Evolutionary conservation across 164 flowering plant genomes (phyloP).

Genomic region (Paratinospora sagittata): DNA sequence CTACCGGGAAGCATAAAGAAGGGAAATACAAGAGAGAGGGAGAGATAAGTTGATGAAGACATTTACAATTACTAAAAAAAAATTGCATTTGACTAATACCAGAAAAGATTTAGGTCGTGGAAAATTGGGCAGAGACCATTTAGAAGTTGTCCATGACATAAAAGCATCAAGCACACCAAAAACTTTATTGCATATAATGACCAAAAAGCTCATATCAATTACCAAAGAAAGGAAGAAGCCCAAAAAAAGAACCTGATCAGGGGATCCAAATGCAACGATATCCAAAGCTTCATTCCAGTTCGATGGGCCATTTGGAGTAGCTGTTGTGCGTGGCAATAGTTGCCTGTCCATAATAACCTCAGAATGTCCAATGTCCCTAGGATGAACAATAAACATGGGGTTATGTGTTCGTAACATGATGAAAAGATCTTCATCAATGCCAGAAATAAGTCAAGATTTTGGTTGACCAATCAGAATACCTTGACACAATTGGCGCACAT

Average conservation of each 20-base stretch:
- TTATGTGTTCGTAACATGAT: neutral
- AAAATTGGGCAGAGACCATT: neutral
- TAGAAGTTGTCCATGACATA: neutral
- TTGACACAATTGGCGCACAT: constrained; percentile 42
- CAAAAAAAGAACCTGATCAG: constrained; percentile 64
- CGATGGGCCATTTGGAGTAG: constrained; percentile 59
- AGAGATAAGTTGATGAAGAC: too few relatives aligned
- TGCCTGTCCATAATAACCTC: constrained; percentile 55
- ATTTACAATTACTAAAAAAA: too few relatives aligned
- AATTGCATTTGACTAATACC: too few relatives aligned
- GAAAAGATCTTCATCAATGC: neutral
- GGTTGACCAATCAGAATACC: constrained; percentile 32
- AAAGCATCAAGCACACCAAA: neutral
- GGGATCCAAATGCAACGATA: constrained; percentile 71
- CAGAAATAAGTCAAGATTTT: neutral
- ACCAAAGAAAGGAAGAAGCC: neutral
- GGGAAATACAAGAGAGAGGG: too few relatives aligned
- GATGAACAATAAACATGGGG: constrained; percentile 5
- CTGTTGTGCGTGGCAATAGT: constrained; percentile 30
- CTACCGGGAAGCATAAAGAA: too few relatives aligned
- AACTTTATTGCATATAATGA: neutral
- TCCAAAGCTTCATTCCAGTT: constrained; percentile 99
- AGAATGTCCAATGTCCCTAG: constrained; percentile 55
- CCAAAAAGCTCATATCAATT: too few relatives aligned
- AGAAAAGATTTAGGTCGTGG: too few relatives aligned